A percentile compares a stretch with the other conserved stretches of the same genome.
Evolutionary conservation across 805 yeast species (phyloP).

Genomic region (Saccharomycopsis sp.): DNA sequence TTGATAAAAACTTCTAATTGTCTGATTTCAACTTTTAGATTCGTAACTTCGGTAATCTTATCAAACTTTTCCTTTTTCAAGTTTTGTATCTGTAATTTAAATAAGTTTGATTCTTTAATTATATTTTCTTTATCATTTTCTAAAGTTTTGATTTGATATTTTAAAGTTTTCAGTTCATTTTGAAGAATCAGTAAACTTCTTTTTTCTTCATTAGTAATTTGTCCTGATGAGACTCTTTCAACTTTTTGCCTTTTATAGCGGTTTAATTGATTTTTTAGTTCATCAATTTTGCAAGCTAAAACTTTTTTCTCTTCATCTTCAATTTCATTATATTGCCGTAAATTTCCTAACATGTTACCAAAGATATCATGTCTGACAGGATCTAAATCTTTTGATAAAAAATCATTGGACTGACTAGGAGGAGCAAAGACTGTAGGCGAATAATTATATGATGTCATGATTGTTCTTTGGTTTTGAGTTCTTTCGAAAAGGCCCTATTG

Average conservation of each 20-base stretch:
- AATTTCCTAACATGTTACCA: slow-evolving; percentile 3
- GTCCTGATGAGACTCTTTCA: neutral
- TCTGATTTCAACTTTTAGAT: slow-evolving; percentile 8
- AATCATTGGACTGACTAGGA: neutral
- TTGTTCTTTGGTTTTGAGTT: neutral
- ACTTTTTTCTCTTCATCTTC: slow-evolving; percentile 13
- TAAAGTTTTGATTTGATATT: slow-evolving; percentile 9
- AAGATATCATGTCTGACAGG: slow-evolving; percentile 1
- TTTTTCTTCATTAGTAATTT: neutral
- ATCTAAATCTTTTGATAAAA: neutral
- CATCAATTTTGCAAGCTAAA: slow-evolving; percentile 4
- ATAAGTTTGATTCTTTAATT: slow-evolving; percentile 6
- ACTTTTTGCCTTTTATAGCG: neutral
- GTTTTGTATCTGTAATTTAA: slow-evolving; percentile 7
- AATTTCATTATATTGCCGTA: slow-evolving; percentile 12
- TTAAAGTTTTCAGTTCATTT: slow-evolving; percentile 11
- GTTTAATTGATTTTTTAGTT: slow-evolving; percentile 5
- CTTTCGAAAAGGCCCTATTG: neutral
- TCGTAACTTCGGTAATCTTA: slow-evolving; percentile 13
- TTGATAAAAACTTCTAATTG: slow-evolving; percentile 8
- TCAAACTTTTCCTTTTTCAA: slow-evolving; percentile 16
- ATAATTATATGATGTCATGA: neutral
- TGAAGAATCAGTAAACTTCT: slow-evolving; percentile 1
- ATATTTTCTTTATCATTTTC: slow-evolving; percentile 9
- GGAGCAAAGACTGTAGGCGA: slow-evolving; percentile 3